Evolutionary conservation across 73 alveolate genomes (phyloP).

Genomic region (Tetrahymena elliotti): DNA sequence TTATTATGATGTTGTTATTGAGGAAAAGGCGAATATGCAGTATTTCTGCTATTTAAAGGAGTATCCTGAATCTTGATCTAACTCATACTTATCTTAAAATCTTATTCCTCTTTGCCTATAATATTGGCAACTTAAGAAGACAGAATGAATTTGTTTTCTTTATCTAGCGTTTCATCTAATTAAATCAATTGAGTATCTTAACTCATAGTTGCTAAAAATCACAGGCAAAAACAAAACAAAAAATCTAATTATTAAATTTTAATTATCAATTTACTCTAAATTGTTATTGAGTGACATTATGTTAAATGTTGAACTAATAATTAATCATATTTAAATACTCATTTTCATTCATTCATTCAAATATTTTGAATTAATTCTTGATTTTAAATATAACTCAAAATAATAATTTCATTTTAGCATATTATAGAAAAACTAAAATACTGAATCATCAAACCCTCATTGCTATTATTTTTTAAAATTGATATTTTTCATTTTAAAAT

Average conservation of each 20-base stretch:
- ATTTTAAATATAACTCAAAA: too few species aligned
- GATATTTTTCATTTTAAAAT: too few species aligned
- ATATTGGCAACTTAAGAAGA: neutral
- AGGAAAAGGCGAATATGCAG: neutral
- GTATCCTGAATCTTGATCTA: neutral
- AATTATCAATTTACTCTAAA: neutral
- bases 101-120: neutral
- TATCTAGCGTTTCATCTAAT: neutral
- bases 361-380: too few species aligned
- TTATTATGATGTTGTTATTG: neutral
- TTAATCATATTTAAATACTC: too few species aligned
- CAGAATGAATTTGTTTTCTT: neutral
- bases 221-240: neutral
- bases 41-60: neutral
- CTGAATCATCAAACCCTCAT: too few species aligned
- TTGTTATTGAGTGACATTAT: neutral
- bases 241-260: neutral
- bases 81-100: neutral
- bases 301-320: neutral
- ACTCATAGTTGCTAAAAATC: neutral
- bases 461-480: too few species aligned
- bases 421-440: too few species aligned
- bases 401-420: neutral
- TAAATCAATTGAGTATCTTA: neutral
- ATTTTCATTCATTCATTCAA: neutral